Conservation (phyloP, 495 filamentous ascomycete genomes). For the Penicillium mononematosum region DNA sequence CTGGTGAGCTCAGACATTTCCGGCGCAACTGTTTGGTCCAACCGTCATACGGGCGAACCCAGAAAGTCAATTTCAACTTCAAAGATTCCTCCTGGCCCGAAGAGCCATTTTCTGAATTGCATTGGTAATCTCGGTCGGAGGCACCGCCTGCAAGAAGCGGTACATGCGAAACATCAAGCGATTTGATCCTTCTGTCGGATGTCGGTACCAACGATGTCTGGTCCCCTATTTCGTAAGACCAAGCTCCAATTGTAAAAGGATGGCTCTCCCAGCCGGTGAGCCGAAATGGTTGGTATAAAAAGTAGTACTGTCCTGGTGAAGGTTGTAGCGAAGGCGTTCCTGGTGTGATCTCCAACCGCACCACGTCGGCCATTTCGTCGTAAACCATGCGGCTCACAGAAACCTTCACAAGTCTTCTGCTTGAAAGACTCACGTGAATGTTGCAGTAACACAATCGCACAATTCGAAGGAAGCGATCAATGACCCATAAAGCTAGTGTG, state of each 20-base stretch:
- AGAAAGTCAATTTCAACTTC: conserved; percentile 37
- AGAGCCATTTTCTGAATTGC: background rate
- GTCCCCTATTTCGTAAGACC: conserved; percentile 30
- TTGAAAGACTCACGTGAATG: conserved; percentile 26
- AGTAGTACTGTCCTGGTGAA: conserved; percentile 55
- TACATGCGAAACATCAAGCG: conserved; percentile 27
- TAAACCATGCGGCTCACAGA: conserved; percentile 43
- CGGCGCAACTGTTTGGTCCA: conserved; percentile 49
- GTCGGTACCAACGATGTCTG: background rate
- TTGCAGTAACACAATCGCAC: conserved; percentile 52
- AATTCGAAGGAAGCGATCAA: conserved; percentile 51
- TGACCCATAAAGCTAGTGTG: conserved; percentile 48
- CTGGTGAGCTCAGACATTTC: conserved; percentile 30
- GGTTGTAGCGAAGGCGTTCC: conserved; percentile 34
- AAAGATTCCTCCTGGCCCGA: background rate
- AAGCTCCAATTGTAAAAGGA: conserved; percentile 56
- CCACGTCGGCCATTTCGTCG: conserved; percentile 47
- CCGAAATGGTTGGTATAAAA: conserved; percentile 52
- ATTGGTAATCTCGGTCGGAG: conserved; percentile 1
- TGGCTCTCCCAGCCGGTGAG: conserved; percentile 58
- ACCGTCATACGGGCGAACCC: conserved; percentile 49
- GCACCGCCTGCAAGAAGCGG: conserved; percentile 34
- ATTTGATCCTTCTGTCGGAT: conserved; percentile 7
- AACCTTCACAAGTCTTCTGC: conserved; percentile 20
- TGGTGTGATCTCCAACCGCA: conserved; percentile 47